Evolutionary conservation across 2,329 filamentous ascomycete species (phyloP), one percentile per base, ranked within the genome.

Genomic region (Aureobasidium sp.): DNA sequence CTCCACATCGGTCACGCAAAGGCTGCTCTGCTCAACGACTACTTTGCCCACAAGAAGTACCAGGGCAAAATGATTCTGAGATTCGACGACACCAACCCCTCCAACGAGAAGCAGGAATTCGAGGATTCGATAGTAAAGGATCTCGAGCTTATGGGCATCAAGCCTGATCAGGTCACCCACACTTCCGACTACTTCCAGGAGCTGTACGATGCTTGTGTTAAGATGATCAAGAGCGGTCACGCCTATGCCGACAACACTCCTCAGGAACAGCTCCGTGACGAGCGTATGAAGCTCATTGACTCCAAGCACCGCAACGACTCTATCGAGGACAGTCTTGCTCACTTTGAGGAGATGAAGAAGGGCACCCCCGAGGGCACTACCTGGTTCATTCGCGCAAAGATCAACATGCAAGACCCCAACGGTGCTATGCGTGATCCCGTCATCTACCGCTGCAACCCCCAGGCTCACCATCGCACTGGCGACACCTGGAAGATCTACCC

Each of bases 1-100:
- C 85, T 97, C 48, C 93, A 97, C 77, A 96, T 97, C 66, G 93
- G 93, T 59, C 93, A 97, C 78, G 91, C 91, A 68, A 97, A 97
- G 78, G 91, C 91, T 34, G 91, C 91, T 6, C 82, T 96, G 61
- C 85, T 97, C 62, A 96, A 94, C 78, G 92, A 97, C 74, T 97
- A 96, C 81, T 97, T 97, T 69, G 93, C 91, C 48, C 91, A 97
- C 75, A 88, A 91, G 73, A 89, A 91, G 68, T 96, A 96, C 80
- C 87, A 93, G 64, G 94, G 94, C 70, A 95, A 88, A 69, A 81
- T 99, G 69, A 86, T 95, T 63, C 84, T 97, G 54, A 89, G 94
- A 63, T 94, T 99, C 71, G 94, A 99, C 73, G 94, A 99, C 72
- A 99, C 94, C 62, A 99, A 99, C 77, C 94, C 94, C 8, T 87